A percentile compares a stretch with the other conserved stretches of the same genome.
These are phyloP conservation scores for Craspedostauros australis DNA, from an alignment of 108 stramenopile species.

Conservation along the genomic window DNA sequence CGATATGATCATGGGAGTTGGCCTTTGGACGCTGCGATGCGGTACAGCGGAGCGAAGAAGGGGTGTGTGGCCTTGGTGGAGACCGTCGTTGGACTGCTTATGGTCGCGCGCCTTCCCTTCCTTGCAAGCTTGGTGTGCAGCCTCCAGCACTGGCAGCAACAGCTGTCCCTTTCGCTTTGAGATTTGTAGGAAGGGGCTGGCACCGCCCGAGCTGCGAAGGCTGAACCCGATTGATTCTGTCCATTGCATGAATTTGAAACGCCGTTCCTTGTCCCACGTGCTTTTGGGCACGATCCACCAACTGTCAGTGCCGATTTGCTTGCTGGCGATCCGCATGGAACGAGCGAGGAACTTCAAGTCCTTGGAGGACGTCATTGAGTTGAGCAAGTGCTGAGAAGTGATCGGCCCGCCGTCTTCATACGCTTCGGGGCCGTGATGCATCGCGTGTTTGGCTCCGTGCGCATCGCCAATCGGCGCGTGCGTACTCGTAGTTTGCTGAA, in stretches of 20 bases:
- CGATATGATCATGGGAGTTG: neutral
- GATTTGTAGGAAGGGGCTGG: slow-evolving; percentile 29
- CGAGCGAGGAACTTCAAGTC: slow-evolving; percentile 67
- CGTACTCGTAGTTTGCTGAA: too few relatives aligned
- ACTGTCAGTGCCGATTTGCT: slow-evolving; percentile 19
- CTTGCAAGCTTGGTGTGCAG: slow-evolving; percentile 18
- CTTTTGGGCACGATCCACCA: slow-evolving; percentile 56
- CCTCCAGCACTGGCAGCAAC: slow-evolving; percentile 21
- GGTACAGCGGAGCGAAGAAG: slow-evolving; percentile 3
- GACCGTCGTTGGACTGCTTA: neutral
- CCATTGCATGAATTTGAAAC: slow-evolving; percentile 53
- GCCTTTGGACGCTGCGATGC: neutral
- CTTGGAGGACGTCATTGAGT: slow-evolving; percentile 52
- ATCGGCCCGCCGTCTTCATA: too few relatives aligned
- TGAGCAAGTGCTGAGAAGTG: too few relatives aligned
- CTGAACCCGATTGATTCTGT: slow-evolving; percentile 47
- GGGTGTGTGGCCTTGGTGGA: neutral
- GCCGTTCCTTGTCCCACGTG: slow-evolving; percentile 39
- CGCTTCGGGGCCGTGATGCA: too few relatives aligned
- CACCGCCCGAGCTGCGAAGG: slow-evolving; percentile 46
- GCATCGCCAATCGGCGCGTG: too few relatives aligned
- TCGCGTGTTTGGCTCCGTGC: too few relatives aligned
- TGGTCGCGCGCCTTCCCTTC: slow-evolving; percentile 8
- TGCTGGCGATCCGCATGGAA: slow-evolving; percentile 31
- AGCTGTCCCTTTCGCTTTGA: slow-evolving; percentile 19